Base-by-base conservation (phyloP, 2,329 filamentous ascomycete genomes). In the Coniochaeta hoffmannii region DNA sequence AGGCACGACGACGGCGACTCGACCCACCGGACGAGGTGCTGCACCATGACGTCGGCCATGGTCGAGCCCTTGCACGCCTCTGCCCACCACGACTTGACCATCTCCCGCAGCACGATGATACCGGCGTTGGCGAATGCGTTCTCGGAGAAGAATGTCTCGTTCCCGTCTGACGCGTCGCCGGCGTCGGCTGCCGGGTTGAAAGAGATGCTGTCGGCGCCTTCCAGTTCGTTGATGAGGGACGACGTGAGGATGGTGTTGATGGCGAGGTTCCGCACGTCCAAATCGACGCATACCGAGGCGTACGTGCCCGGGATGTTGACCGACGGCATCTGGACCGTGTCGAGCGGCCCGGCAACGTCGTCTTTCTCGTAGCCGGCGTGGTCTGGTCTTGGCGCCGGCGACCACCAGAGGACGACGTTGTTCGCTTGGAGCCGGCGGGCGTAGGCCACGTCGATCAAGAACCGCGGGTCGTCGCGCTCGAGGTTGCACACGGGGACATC, bases 11-110 rank as follows among this genome's bases (percentile, higher is more conserved):
- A 88, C 0, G 93, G 90, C 59, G 87, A 94, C 69, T 96, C 91
- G 1, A 97, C 91, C 95, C 95, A 99, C 60, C 95, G 88, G 19
- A 99, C 90, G 4, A 99, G 80, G 71, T 99, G 93, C 66, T 96
- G 92, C 1, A 99, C 94, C 78, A 99, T 90, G 55, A 97, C 85
- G 71, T 99, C 94, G 0, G 95, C 95, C 90, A 99, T 97, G 38
- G 84, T 87, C 64, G 89, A 95, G 35, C 91, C 90, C 58, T 84
- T 85, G 67, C 90, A 94, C 6, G 94, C 95, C 70, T 99, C 93
- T 1, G 87, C 82, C 94, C 94, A 99, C 95, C 95, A 99, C 2
- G 89, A 83, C 69, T 97, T 96, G 63, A 99, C 94, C 92, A 99
- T 97, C 64, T 97, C 95, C 14, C 94, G 87, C 3, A 99, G 78